Base-by-base conservation (phyloP, 1,284 basidiomycete species). In the Phylloboletellus chloephorus region DNA sequence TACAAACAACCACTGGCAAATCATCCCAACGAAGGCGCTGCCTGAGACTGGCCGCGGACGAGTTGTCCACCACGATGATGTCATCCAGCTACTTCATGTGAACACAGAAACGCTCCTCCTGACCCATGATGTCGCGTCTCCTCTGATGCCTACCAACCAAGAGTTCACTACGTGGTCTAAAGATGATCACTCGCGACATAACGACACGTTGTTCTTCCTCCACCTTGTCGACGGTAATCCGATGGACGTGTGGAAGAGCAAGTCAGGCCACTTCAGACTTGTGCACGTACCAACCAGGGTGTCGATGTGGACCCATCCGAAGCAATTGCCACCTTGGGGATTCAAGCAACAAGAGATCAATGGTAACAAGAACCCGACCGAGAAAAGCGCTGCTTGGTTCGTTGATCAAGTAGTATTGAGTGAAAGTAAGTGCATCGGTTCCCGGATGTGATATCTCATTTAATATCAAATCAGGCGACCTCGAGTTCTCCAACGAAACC, bases 301-400 rank as follows among this genome's bases (percentile, higher is more conserved):
- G 22, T 79, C 85, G 1, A 78, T 99, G 72, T 98, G 92, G 93
- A 97, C 94, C 5, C 88, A 95, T 59, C 55, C 75, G 9, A 78
- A 83, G 41, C 75, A 80, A 34, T 72, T 99, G 9, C 96, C 96
- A 0, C 93, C 94, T 2, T 98, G 96, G 96, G 96, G 82, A 1
- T 94, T 84, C 72, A 87, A 86, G 57, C 96, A 98, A 65, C 93
- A 98, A 58, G 96, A 98, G 60, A 80, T 99, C 52, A 98, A 99
- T 57, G 96, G 96, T 0, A 94, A 97, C 71, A 99, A 98, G 74
- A 93, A 89, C 46, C 71, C 84, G 5, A 66, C 73, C 16, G 96
- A 98, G 49, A 84, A 81, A 60, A 81, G 80, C 9, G 84, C 87
- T 2, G 76, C 81, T 16, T 99, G 96, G 96, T 88, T 77, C 62